These are phyloP conservation scores for Daldinia loculata DNA, from an alignment of 495 filamentous ascomycete species.

Conservation along the genomic window DNA sequence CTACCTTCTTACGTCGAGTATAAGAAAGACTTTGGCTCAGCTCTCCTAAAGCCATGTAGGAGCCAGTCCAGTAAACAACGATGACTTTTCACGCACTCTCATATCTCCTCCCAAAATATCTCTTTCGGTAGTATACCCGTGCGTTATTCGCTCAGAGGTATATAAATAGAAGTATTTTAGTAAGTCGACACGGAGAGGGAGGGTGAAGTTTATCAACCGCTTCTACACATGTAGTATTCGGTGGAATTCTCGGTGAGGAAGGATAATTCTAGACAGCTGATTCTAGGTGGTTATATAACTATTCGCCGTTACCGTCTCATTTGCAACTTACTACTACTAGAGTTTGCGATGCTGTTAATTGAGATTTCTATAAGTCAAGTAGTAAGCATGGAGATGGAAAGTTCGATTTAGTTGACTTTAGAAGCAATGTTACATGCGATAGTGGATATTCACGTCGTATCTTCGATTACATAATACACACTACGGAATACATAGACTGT, in stretches of 20 bases:
- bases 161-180: slow-evolving; percentile 5
- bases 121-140: background rate
- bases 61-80: background rate
- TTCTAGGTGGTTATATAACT: background rate
- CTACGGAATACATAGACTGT: too few species aligned
- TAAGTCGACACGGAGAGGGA: background rate
- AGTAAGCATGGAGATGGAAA: background rate
- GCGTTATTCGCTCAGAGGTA: background rate
- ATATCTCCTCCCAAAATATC: background rate
- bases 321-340: background rate
- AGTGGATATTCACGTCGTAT: background rate
- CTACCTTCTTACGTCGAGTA: background rate
- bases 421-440: background rate
- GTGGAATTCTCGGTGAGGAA: background rate
- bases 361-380: background rate
- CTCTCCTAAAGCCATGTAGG: background rate
- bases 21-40: background rate
- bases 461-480: background rate
- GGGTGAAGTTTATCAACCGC: background rate
- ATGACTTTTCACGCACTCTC: background rate
- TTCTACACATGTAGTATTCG: background rate
- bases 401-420: background rate
- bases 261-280: background rate
- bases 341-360: background rate
- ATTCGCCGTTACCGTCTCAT: background rate